Evolutionary conservation across 2,329 filamentous ascomycete genomes (phyloP).

Genomic region (Lachnellula subtilissima): DNA sequence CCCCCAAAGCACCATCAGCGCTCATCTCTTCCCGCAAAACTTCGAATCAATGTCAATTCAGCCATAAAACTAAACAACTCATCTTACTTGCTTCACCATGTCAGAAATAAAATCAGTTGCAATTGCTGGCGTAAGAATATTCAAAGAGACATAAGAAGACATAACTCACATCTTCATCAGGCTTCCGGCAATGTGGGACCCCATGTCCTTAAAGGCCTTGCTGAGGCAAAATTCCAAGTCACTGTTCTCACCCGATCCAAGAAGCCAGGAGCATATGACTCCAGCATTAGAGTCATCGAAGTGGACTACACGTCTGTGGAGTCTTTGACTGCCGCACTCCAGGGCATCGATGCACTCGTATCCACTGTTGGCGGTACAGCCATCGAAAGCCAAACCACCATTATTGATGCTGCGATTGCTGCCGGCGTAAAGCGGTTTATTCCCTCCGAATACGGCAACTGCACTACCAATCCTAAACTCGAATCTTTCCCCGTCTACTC

Average conservation of each 20-base stretch:
- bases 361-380: constrained; percentile 13
- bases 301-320: constrained; percentile 36
- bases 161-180: constrained; percentile 15
- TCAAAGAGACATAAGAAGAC: constrained; percentile 2
- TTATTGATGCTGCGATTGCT: constrained; percentile 54
- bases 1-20: constrained; percentile 5
- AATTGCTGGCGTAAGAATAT: constrained; percentile 18
- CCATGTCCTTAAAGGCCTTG: constrained; percentile 22
- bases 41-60: constrained; percentile 1
- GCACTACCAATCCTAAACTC: constrained; percentile 22
- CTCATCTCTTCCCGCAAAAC: constrained; percentile 3
- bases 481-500: constrained; percentile 12
- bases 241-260: constrained; percentile 18
- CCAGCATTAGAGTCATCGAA: constrained; percentile 37
- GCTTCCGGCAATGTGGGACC: constrained; percentile 22
- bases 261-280: constrained; percentile 13
- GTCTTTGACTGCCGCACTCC: constrained; percentile 36
- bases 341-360: constrained; percentile 22
- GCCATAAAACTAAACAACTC: background rate
- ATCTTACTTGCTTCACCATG: constrained; percentile 11
- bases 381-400: constrained; percentile 25
- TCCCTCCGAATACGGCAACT: constrained; percentile 49
- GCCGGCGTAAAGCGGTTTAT: constrained; percentile 58
- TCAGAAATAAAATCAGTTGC: constrained; percentile 21
- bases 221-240: constrained; percentile 19